Base-by-base conservation (phyloP, 2,329 filamentous ascomycete genomes). In the Tolypocladium nubicola region DNA sequence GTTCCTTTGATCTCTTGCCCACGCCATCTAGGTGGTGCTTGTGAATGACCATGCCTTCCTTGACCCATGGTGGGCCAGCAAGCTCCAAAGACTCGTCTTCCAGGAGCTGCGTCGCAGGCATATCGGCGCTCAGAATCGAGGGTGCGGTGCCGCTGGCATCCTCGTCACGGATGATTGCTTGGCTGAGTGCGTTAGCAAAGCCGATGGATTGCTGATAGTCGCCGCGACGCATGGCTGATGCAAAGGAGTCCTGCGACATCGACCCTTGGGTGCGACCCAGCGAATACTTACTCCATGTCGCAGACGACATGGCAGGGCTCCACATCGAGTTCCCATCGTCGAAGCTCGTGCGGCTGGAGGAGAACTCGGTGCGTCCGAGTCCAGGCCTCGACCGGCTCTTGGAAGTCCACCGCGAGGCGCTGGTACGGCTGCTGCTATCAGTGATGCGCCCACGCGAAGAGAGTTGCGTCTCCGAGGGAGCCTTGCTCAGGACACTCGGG, bases 161-260 rank as follows among this genome's bases (percentile, higher is more conserved):
- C 66, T 95, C 90, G 66, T 97, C 93, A 5, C 94, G 88, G 63
- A 96, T 96, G 62, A 97, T 99, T 40, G 93, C 93, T 70, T 97
- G 93, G 65, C 91, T 96, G 13, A 99, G 79, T 4, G 94, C 94
- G 70, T 96, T 97, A 56, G 94, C 94, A 68, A 99, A 99, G 0
- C 94, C 94, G 67, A 99, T 96, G 0, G 91, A 95, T 72, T 96
- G 92, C 72, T 97, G 91, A 70, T 93, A 97, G 65, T 96, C 91
- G 47, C 84, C 85, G 52, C 86, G 82, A 6, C 84, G 85, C 70
- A 87, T 87, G 39, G 85, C 82, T 1, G 89, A 91, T 23, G 86
- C 87, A 64, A 97, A 86, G 1, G 92, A 96, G 68, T 96, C 90
- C 66, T 97, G 88, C 5, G 92, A 97, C 78, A 94, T 89, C 3